Percentiles rank a stretch among this genome's conserved stretches.
Evolutionary conservation across 1,139 yeast species (phyloP).

Genomic region (Geotrichum australiense): DNA sequence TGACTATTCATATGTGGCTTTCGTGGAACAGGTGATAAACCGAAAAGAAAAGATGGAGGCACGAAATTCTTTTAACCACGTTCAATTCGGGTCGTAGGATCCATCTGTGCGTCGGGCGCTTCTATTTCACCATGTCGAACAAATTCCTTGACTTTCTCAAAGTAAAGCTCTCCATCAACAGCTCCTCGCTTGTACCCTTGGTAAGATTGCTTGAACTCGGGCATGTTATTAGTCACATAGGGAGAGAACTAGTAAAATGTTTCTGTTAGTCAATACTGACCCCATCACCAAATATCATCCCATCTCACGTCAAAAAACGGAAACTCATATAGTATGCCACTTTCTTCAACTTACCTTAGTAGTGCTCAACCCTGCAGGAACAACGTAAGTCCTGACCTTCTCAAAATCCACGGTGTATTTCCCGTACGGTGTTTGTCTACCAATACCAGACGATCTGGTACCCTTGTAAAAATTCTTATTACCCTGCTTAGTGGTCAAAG

Average conservation of each 20-base stretch:
- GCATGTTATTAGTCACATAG: conserved; percentile 63
- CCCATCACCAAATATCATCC: not conserved
- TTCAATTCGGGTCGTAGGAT: conserved; percentile 29
- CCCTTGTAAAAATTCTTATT: conserved; percentile 93
- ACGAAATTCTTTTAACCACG: conserved; percentile 27
- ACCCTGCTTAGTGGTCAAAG: conserved; percentile 88
- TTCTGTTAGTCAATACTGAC: conserved; percentile 21
- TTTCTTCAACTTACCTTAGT: conserved; percentile 29
- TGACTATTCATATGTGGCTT: too few relatives aligned
- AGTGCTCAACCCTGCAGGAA: conserved; percentile 47
- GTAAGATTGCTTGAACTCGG: conserved; percentile 61
- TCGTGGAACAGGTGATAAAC: not conserved
- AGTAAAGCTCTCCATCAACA: conserved; percentile 65
- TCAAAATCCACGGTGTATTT: conserved; percentile 72
- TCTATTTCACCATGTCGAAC: conserved; percentile 58
- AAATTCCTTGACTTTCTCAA: conserved; percentile 66
- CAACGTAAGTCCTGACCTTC: conserved; percentile 86
- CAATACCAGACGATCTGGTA: conserved; percentile 91
- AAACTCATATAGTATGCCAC: too few relatives aligned
- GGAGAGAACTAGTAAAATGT: conserved; percentile 52
- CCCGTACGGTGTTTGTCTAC: conserved; percentile 68
- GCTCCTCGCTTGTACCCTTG: conserved; percentile 67
- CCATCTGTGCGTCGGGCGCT: conserved; percentile 25
- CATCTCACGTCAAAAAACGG: not conserved
- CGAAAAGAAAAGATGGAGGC: not conserved